phyloP scores from a whole-genome alignment of 108 stramenopile species.

The Skeletonema potamos region DNA sequence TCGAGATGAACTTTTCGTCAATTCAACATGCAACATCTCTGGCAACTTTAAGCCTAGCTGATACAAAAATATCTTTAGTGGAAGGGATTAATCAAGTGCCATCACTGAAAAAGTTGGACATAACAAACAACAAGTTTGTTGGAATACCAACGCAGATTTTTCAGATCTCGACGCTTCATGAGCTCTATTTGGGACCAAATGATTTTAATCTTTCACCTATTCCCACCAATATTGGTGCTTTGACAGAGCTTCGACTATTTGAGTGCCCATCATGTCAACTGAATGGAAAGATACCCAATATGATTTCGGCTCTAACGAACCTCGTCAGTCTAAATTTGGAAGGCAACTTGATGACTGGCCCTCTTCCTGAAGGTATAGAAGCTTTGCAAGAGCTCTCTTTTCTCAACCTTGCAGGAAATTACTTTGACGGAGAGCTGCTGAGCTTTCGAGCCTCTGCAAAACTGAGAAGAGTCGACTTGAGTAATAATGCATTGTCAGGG shows the following conservation, averaged over 20 bases:
- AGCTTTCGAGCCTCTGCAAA: constrained; percentile 12
- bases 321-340: constrained; percentile 53
- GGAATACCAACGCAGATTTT: constrained; percentile 22
- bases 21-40: constrained; percentile 60
- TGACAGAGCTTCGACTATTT: constrained; percentile 25
- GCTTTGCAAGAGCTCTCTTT: constrained; percentile 19
- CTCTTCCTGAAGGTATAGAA: constrained; percentile 26
- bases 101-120: constrained; percentile 54
- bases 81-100: constrained; percentile 58
- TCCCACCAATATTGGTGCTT: constrained; percentile 12
- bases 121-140: constrained; percentile 55
- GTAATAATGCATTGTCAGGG: constrained; percentile 15
- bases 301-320: constrained; percentile 36
- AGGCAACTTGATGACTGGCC: constrained; percentile 39
- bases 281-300: constrained; percentile 52
- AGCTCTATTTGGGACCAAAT: constrained; percentile 25
- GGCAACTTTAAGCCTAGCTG: constrained; percentile 52
- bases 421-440: constrained; percentile 19
- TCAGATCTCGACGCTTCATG: constrained; percentile 22
- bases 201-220: constrained; percentile 18
- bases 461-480: constrained; percentile 42
- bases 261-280: constrained; percentile 34
- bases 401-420: constrained; percentile 36
- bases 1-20: constrained; percentile 62
- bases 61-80: constrained; percentile 54